Base-by-base conservation (phyloP, 192 early-diverging fungal species). In the Coemansia sp. region DNA sequence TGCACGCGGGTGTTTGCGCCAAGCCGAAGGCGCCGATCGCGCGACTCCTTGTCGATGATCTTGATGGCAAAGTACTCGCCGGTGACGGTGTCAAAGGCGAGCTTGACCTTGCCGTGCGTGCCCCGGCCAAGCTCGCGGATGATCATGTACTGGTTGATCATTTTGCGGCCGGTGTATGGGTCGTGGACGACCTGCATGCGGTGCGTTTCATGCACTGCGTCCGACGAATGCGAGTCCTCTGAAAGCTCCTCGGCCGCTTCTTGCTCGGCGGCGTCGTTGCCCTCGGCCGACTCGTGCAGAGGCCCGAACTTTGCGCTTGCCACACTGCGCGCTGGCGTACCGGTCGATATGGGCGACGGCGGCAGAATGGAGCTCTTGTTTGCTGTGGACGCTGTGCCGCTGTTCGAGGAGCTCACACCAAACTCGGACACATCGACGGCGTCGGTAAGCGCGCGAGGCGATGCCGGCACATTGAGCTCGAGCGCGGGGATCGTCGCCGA, bases 61-160 rank as follows among this genome's bases (percentile, higher is more conserved):
- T 84, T 70, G 80, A 86, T 76, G 62, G 82, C 82, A 49, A 74
- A 83, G 53, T 74, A 81, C 53, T 92, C 85, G 35, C 89, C 89
- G 6, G 89, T 89, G n/a, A 89, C 83, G 3, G 84, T 85, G 77
- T 97, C 92, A 28, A 85, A 84, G 32, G 86, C 89, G 24, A 97
- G 84, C 72, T 96, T 95, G 45, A 98, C 96, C 77, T 97, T 97
- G 36, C 96, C 96, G 62, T 98, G 94, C 9, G 91, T 90, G 34
- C 96, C 96, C 24, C 95, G 82, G 8, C 96, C 96, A 11, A 98
- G 81, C 71, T 96, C 93, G 51, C 82, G 81, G 9, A 97, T 71
- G 10, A 98, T 86, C 82, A 94, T 89, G 75, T 95, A 98, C 57
- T 95, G 85, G 76, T 98, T 98, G 67, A 98, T 92, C 85, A 91